Evolutionary conservation across 2,329 filamentous ascomycete genomes (phyloP).

Genomic region (Atkinsonella hypoxylon): DNA sequence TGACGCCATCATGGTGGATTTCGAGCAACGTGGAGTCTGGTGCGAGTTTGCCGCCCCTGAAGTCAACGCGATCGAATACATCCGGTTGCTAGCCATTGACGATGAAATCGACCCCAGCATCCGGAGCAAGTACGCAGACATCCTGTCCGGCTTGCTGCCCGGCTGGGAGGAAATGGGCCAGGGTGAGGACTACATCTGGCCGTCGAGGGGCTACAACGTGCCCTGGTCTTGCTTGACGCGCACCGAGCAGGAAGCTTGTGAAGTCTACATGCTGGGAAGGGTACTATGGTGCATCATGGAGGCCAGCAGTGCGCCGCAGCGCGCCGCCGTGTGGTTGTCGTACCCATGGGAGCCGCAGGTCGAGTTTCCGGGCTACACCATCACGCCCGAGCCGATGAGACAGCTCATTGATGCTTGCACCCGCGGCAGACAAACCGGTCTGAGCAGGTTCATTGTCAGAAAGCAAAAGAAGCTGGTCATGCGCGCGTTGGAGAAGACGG

Average conservation of each 20-base stretch:
- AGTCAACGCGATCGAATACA: constrained; percentile 46
- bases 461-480: constrained; percentile 34
- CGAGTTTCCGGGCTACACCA: constrained; percentile 41
- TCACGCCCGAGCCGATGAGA: constrained; percentile 33
- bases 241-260: constrained; percentile 42
- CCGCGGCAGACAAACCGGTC: constrained; percentile 29
- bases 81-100: constrained; percentile 40
- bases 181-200: constrained; percentile 35
- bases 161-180: constrained; percentile 30
- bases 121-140: constrained; percentile 26
- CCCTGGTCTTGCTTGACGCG: constrained; percentile 42
- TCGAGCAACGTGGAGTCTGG: constrained; percentile 52
- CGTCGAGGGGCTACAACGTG: constrained; percentile 39
- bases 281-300: constrained; percentile 53
- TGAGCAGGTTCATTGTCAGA: constrained; percentile 33
- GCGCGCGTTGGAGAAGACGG: constrained; percentile 19
- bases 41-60: constrained; percentile 50
- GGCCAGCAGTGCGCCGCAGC: constrained; percentile 44
- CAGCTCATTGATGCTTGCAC: constrained; percentile 41
- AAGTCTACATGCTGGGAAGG: constrained; percentile 51
- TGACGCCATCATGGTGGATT: constrained; percentile 45
- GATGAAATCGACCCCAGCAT: constrained; percentile 30
- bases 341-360: constrained; percentile 43
- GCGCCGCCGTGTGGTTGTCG: constrained; percentile 45
- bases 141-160: constrained; percentile 33